Conservation (phyloP, 2,329 filamentous ascomycete genomes). For the Beauveria australis region DNA sequence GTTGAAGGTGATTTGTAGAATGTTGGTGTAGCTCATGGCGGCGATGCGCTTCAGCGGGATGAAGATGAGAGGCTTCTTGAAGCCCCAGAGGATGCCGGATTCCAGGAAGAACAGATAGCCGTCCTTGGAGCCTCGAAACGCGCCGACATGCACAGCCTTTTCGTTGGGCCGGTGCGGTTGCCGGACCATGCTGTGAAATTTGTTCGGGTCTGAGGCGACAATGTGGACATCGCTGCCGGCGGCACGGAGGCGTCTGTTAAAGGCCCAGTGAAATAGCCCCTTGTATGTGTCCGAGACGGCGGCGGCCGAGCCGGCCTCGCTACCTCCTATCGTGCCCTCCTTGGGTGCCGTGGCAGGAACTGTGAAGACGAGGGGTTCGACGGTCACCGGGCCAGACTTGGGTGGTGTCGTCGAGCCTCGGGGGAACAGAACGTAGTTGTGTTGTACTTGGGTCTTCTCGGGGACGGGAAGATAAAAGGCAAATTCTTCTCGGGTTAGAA, state of each 20-base stretch:
- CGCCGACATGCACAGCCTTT: constrained; percentile 57
- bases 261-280: constrained; percentile 52
- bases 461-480: constrained; percentile 57
- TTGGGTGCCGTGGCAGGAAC: constrained; percentile 53
- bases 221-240: constrained; percentile 41
- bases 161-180: constrained; percentile 53
- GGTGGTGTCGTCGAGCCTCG: constrained; percentile 44
- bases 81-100: constrained; percentile 60
- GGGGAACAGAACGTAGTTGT: constrained; percentile 59
- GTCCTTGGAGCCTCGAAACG: constrained; percentile 60
- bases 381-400: constrained; percentile 32
- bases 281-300: constrained; percentile 51
- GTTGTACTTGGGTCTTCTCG: constrained; percentile 56
- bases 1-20: constrained; percentile 62
- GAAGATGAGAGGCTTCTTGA: constrained; percentile 61
- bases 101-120: constrained; percentile 60
- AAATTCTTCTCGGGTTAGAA: constrained; percentile 36
- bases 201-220: constrained; percentile 42
- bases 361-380: constrained; percentile 57
- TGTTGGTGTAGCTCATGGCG: constrained; percentile 58
- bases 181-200: constrained; percentile 49
- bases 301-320: constrained; percentile 39
- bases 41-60: constrained; percentile 52
- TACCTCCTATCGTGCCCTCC: constrained; percentile 46
- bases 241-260: constrained; percentile 42